phyloP scores from a whole-genome alignment of 108 stramenopile species.

The Nitzschia sp. region DNA sequence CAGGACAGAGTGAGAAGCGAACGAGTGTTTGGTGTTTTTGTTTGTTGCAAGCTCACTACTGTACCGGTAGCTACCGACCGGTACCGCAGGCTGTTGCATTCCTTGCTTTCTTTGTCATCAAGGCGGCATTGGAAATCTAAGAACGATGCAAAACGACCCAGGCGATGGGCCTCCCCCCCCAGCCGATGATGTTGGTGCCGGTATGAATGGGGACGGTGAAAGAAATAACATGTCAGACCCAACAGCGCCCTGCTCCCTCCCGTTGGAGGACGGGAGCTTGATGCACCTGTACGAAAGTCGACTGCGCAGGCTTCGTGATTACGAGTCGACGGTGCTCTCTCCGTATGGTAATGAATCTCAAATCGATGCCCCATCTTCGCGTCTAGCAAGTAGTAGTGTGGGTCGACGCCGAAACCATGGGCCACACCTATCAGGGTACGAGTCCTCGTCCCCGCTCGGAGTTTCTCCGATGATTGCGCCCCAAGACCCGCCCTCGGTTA shows the following conservation, averaged over 20 bases:
- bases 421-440: not conserved
- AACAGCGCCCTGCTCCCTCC: not conserved
- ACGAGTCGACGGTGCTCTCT: slow-evolving; percentile 2
- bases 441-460: not conserved
- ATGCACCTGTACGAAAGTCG: slow-evolving; percentile 16
- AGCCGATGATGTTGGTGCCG: not conserved
- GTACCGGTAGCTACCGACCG: too few relatives aligned
- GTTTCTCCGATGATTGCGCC: not conserved
- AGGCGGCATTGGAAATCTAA: too few relatives aligned
- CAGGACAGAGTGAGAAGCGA: too few relatives aligned
- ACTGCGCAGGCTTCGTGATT: not conserved
- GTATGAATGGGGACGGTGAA: not conserved
- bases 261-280: slow-evolving; percentile 3
- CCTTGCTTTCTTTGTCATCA: not conserved
- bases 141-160: not conserved
- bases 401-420: not conserved
- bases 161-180: not conserved
- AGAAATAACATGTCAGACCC: not conserved
- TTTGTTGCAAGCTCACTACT: too few relatives aligned
- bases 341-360: not conserved
- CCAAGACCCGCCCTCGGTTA: not conserved
- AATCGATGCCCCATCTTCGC: not conserved
- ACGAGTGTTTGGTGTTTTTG: too few relatives aligned
- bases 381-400: not conserved
- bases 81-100: not conserved